A percentile compares a stretch with the other conserved stretches of the same genome.
Conservation (phyloP, 306 rosid species). For the Cucurbita moschata region DNA sequence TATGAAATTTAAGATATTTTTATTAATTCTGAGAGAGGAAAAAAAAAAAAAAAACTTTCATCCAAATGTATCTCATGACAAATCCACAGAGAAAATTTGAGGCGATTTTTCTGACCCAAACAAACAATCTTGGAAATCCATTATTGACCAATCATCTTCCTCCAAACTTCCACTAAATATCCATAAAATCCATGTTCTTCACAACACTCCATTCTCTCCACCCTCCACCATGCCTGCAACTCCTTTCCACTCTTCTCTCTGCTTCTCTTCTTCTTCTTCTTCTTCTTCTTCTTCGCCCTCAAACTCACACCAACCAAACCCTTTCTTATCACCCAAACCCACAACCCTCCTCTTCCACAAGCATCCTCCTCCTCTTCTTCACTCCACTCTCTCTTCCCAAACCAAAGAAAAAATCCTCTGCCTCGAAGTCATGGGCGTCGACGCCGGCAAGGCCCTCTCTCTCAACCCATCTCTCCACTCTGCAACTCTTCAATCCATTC, state of each 20-base stretch:
- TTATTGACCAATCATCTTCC: conserved; percentile 22
- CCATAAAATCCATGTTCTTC: neutral
- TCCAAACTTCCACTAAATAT: neutral
- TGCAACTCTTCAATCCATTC: conserved; percentile 46
- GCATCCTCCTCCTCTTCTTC: conserved; percentile 60
- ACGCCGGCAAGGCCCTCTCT: conserved; percentile 72
- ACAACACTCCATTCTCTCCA: neutral
- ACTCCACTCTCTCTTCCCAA: conserved; percentile 47
- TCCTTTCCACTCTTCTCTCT: conserved; percentile 41
- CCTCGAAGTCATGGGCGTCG: conserved; percentile 83
- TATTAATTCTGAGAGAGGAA: no score
- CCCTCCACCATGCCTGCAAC: conserved; percentile 28
- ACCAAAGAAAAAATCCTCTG: conserved; percentile 79
- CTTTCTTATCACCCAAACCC: conserved; percentile 35
- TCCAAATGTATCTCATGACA: no score
- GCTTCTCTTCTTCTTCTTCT: conserved; percentile 30
- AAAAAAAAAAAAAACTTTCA: no score
- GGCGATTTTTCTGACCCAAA: neutral
- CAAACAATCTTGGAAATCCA: conserved; percentile 20
- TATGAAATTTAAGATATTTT: no score
- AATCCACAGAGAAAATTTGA: no score
- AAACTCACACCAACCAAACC: conserved; percentile 15
- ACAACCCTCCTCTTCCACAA: conserved; percentile 42
- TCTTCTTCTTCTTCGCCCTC: conserved; percentile 12
- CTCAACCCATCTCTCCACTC: conserved; percentile 51